Conservation (phyloP, 176 grass and related monocot species). For the bread wheat (Triticum aestivum) region IWGSC_CS_RefSeq_v2.1 NC_057809.1:612020781-612021280, state of each 20-base stretch:
- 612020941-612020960: conserved; percentile 94
- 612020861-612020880: neutral
- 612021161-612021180: too few species aligned
- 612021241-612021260: too few species aligned
- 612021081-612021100: too few species aligned
- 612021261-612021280: too few species aligned
- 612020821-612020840: neutral
- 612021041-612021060: too few species aligned
- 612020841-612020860: neutral
- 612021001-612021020: conserved; percentile 43
- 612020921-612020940: conserved; percentile 45
- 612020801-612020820: neutral
- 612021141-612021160: too few species aligned
- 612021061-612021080: too few species aligned
- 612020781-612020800: neutral
- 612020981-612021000: conserved; percentile 76
- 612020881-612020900: neutral
- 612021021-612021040: conserved; percentile 13
- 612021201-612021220: too few species aligned
- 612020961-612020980: conserved; percentile 88
- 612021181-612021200: too few species aligned
- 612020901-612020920: neutral
- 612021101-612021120: too few species aligned
- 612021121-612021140: too few species aligned
- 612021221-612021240: too few species aligned